Percentiles rank a stretch among this genome's conserved stretches.
These are phyloP conservation scores for Aspergillus hancockii DNA, from an alignment of 495 filamentous ascomycete genomes.

Conservation along the genomic window DNA sequence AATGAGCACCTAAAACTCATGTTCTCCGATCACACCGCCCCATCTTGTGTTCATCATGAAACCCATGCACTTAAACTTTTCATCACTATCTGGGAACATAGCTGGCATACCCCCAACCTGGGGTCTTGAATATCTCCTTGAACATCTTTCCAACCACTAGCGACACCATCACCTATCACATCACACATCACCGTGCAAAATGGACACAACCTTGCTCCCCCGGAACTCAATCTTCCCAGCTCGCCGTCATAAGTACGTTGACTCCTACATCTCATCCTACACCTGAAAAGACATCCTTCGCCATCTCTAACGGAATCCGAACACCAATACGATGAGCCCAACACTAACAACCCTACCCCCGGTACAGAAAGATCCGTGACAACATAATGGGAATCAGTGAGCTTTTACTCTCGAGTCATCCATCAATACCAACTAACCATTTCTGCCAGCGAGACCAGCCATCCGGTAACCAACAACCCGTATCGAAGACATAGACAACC, in stretches of 20 bases:
- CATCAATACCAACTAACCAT: conserved; percentile 7
- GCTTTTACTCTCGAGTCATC: conserved; percentile 23
- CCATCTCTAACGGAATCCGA: conserved; percentile 21
- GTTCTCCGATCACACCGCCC: background rate
- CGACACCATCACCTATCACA: background rate
- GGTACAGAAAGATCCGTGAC: conserved; percentile 64
- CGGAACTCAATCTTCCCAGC: background rate
- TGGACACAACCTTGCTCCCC: background rate
- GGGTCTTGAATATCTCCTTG: too few species aligned
- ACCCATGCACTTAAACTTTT: background rate
- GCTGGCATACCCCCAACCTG: background rate
- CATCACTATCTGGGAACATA: background rate
- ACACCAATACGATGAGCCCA: background rate
- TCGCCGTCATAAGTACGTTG: background rate
- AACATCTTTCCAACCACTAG: conserved; percentile 37
- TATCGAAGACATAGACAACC: background rate
- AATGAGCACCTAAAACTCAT: background rate
- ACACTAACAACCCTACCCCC: conserved; percentile 40
- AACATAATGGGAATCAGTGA: conserved; percentile 66
- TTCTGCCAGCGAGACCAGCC: conserved; percentile 56
- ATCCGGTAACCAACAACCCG: conserved; percentile 53
- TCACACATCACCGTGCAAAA: background rate
- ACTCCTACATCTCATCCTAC: background rate
- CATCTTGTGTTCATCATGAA: background rate
- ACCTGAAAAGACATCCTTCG: background rate